phyloP scores from a whole-genome alignment of 2,329 filamentous ascomycete genomes.

The Aschersonia sp. region DNA sequence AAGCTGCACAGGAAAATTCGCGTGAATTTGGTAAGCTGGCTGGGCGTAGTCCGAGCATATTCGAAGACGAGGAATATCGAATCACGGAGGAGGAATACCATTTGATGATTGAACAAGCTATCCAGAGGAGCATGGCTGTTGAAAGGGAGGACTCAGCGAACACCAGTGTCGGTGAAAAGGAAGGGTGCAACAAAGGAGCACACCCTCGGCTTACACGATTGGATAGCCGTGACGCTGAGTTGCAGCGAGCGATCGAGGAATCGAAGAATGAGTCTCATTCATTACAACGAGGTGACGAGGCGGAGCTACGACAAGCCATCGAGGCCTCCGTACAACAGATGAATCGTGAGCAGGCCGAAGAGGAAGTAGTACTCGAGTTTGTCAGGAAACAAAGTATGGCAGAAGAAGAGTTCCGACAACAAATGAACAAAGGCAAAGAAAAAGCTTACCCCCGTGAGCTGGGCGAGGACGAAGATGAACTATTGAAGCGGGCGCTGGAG shows the following conservation, averaged over 20 bases:
- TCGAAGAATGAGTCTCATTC: conserved; percentile 12
- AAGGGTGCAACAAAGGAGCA: conserved; percentile 6
- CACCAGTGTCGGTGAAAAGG: conserved; percentile 3
- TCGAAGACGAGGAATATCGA: conserved; percentile 25
- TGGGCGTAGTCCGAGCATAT: conserved; percentile 15
- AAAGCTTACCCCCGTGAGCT: conserved; percentile 11
- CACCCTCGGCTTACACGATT: background rate
- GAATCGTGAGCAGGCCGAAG: conserved; percentile 38
- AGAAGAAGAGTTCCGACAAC: conserved; percentile 41
- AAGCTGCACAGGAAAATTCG: conserved; percentile 12
- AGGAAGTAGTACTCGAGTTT: conserved; percentile 63
- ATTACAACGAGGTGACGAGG: background rate
- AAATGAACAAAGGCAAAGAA: conserved; percentile 19
- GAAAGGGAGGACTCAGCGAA: conserved; percentile 3
- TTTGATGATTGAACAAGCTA: conserved; percentile 38
- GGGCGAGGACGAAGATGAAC: conserved; percentile 34
- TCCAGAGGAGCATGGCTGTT: conserved; percentile 31
- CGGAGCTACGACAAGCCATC: conserved; percentile 29
- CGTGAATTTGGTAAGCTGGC: conserved; percentile 9
- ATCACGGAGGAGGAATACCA: conserved; percentile 46
- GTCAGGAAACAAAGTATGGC: conserved; percentile 62
- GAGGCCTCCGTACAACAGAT: conserved; percentile 28
- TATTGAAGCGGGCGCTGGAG: conserved; percentile 39
- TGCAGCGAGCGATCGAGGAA: conserved; percentile 24
- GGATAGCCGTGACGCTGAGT: conserved; percentile 12